Evolutionary conservation across 2,329 filamentous ascomycete species (phyloP).

Genomic region (Plenodomus tracheiphilus): DNA sequence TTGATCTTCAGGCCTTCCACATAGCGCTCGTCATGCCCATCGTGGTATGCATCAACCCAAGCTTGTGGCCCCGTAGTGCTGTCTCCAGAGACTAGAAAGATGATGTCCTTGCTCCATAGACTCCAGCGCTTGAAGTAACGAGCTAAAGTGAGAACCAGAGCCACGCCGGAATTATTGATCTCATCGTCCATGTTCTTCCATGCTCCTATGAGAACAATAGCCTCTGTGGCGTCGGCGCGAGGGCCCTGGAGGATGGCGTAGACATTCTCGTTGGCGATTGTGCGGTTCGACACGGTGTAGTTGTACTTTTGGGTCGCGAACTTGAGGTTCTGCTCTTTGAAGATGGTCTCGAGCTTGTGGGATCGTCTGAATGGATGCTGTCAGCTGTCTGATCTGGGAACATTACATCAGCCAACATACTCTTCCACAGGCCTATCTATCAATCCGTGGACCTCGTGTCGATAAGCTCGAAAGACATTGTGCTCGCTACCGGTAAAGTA

Average conservation of each 20-base stretch:
- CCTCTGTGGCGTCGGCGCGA: slow-evolving; percentile 93
- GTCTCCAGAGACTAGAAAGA: slow-evolving; percentile 86
- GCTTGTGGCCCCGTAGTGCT: slow-evolving; percentile 89
- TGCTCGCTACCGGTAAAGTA: slow-evolving; percentile 98
- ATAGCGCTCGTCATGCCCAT: slow-evolving; percentile 72
- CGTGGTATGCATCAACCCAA: slow-evolving; percentile 97
- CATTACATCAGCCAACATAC: slow-evolving; percentile 25
- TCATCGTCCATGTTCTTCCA: slow-evolving; percentile 81
- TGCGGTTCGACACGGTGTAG: slow-evolving; percentile 76
- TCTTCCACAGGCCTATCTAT: slow-evolving; percentile 47
- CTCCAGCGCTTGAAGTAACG: slow-evolving; percentile 98
- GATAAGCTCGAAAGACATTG: slow-evolving; percentile 88
- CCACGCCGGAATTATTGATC: slow-evolving; percentile 84
- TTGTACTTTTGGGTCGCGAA: slow-evolving; percentile 85
- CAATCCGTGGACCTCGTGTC: slow-evolving; percentile 75
- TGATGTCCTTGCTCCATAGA: slow-evolving; percentile 98
- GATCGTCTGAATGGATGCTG: slow-evolving; percentile 56
- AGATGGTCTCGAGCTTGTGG: slow-evolving; percentile 72
- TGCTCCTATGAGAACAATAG: slow-evolving; percentile 87
- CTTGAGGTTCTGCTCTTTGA: slow-evolving; percentile 81
- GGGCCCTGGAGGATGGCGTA: slow-evolving; percentile 94
- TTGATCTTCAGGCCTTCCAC: slow-evolving; percentile 83
- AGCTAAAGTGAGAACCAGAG: slow-evolving; percentile 81
- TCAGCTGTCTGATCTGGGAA: slow-evolving; percentile 9
- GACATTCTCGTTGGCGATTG: slow-evolving; percentile 80